Evolutionary conservation across 2,329 filamentous ascomycete species (phyloP).

Genomic region (Dactylonectria estremocensis): DNA sequence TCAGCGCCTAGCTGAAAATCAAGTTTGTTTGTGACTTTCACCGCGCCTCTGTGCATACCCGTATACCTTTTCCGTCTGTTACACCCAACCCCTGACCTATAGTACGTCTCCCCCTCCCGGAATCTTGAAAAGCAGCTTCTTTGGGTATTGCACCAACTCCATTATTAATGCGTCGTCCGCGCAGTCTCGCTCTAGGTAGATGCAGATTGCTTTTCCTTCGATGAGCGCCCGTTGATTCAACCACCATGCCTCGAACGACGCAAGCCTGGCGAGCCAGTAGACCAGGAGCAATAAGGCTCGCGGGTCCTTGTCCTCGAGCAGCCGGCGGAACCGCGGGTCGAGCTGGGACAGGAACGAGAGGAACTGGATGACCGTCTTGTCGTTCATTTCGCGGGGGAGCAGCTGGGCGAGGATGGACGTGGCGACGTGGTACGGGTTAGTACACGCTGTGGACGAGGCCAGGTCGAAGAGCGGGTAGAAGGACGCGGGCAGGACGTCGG

Average conservation of each 20-base stretch:
- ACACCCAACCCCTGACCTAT: neutral
- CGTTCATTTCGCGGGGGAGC: constrained; percentile 52
- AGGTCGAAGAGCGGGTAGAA: constrained; percentile 52
- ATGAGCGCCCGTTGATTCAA: constrained; percentile 60
- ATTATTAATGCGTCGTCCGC: constrained; percentile 27
- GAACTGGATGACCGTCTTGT: constrained; percentile 61
- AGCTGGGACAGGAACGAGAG: constrained; percentile 64
- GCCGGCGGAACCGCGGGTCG: constrained; percentile 57
- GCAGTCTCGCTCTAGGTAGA: constrained; percentile 51
- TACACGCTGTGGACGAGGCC: constrained; percentile 34
- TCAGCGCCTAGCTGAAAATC: neutral
- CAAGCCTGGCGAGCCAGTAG: constrained; percentile 70
- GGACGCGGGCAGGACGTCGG: constrained; percentile 48
- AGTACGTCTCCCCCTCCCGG: neutral
- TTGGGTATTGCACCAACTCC: constrained; percentile 40
- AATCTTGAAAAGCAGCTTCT: constrained; percentile 23
- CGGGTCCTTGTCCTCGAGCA: constrained; percentile 67
- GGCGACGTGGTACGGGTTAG: constrained; percentile 53
- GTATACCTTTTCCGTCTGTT: neutral
- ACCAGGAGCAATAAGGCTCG: constrained; percentile 69
- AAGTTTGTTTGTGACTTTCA: neutral
- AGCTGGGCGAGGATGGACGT: constrained; percentile 57
- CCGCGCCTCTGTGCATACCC: neutral
- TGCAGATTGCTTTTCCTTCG: constrained; percentile 66
- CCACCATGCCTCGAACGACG: constrained; percentile 62